A percentile compares a stretch with the other conserved stretches of the same genome.
Evolutionary conservation across 2,329 filamentous ascomycete genomes (phyloP).

Genomic region (Pleoardoris graminearum): DNA sequence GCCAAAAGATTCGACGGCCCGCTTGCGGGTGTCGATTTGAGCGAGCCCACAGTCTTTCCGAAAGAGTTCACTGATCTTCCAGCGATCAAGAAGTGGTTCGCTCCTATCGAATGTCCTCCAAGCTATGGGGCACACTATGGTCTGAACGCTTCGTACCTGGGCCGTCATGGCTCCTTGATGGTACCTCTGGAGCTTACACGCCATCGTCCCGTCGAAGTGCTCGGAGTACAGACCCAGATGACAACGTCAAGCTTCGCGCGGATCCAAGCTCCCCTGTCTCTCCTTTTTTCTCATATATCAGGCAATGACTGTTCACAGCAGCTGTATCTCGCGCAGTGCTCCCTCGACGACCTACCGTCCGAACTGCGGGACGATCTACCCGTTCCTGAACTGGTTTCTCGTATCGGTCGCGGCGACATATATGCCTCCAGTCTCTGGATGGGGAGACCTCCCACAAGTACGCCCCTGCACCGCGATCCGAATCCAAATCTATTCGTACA

Average conservation of each 20-base stretch:
- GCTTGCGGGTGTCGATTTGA: conserved; percentile 14
- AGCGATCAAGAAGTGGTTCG: conserved; percentile 41
- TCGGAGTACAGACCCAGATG: background rate
- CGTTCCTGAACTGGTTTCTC: conserved; percentile 64
- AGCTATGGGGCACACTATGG: conserved; percentile 7
- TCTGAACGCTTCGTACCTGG: conserved; percentile 31
- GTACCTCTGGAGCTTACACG: conserved; percentile 64
- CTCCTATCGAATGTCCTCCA: background rate
- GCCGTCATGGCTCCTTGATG: conserved; percentile 51
- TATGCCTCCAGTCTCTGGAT: conserved; percentile 89
- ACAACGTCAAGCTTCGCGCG: conserved; percentile 55
- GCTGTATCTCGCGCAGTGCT: conserved; percentile 87
- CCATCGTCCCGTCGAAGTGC: conserved; percentile 3
- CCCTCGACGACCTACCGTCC: conserved; percentile 68
- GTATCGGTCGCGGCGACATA: conserved; percentile 76
- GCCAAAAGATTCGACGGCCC: conserved; percentile 12
- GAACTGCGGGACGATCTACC: conserved; percentile 68
- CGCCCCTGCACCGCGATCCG: conserved; percentile 87
- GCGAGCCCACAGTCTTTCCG: conserved; percentile 29
- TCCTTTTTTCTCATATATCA: conserved; percentile 63
- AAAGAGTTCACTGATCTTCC: conserved; percentile 27
- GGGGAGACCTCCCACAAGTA: conserved; percentile 82
- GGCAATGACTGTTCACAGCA: conserved; percentile 36
- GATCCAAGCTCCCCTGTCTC: conserved; percentile 63
- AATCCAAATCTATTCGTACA: conserved; percentile 94